Evolutionary conservation across 2,329 filamentous ascomycete species (phyloP).

Genomic region (Pyricularia pennisetigena): DNA sequence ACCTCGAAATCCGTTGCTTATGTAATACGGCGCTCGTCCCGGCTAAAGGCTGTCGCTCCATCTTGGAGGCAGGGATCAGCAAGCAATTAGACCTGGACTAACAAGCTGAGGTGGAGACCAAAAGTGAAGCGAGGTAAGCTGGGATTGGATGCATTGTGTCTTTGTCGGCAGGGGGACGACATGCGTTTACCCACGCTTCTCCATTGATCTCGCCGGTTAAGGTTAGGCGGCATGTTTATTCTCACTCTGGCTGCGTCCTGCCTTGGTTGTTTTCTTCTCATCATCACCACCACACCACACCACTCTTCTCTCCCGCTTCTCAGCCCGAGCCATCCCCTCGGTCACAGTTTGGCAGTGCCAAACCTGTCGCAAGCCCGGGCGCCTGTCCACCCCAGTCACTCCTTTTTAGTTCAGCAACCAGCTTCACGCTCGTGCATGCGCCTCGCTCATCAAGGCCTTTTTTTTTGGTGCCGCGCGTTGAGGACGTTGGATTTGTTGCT

Average conservation of each 20-base stretch:
- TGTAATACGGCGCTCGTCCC: background rate
- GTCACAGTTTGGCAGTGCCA: background rate
- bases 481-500: background rate
- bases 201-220: background rate
- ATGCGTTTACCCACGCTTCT: background rate
- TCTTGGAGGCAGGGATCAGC: background rate
- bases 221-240: background rate
- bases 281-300: background rate
- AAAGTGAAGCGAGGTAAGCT: background rate
- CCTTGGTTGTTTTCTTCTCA: background rate
- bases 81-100: background rate
- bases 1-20: background rate
- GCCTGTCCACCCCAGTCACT: background rate
- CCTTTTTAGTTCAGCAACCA: background rate
- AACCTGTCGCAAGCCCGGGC: background rate
- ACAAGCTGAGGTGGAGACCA: background rate
- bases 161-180: background rate
- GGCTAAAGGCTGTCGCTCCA: background rate
- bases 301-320: background rate
- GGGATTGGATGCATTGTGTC: background rate
- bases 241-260: background rate
- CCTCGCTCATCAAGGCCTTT: background rate
- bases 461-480: background rate
- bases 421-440: background rate
- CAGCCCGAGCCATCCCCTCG: background rate